Evolutionary conservation across 306 rosid genomes (phyloP), one percentile per base, ranked within the genome.

Genomic region (Senna siamea): DNA sequence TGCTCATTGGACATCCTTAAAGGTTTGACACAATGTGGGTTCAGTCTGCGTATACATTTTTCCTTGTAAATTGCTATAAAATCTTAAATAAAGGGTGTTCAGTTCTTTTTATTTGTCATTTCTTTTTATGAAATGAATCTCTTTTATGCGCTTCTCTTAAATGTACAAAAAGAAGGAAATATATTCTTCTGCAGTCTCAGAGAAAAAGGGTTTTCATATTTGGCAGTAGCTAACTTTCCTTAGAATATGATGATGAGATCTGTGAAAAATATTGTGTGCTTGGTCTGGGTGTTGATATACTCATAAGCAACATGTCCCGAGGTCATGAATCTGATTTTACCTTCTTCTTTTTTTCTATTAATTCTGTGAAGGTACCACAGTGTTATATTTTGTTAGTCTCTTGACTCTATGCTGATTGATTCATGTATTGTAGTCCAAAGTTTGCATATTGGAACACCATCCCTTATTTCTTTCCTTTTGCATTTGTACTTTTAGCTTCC

Each of bases 401-500:
- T 17, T 37, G 50, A 37, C 30, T 22, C 17, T 69, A 1, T 70
- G 67, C 52, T 61, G 35, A 18, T 56, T 57, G 65, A 74, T 69
- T 64, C 40, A 37, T 46, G 22, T 15, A 30, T 13, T 57, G 32
- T 63, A 69, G 48, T 2, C 47, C 43, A 37, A 57, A 35, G 41
- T 55, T 58, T 68, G 18, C 60, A 38, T 77, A 61, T 44, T 53
- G 28, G 52, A 61, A 41, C 74, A 40, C 48, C 55, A 43, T 64
- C 28, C 68, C 35, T 70, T 28, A 11, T 68, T 46, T 55, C 53
- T 72, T 52, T 61, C 64, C 35, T 55, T 77, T 18, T 60, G 0
- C 26, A 20, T 73, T 35, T 75, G 73, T 85, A 63, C 78, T 66
- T 28, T 63, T 81, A 94, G 98, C 89, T 91, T 54, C 98, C 98